Evolutionary conservation across 306 rosid species (phyloP).

Genomic region (Gynostemma pentaphyllum): DNA sequence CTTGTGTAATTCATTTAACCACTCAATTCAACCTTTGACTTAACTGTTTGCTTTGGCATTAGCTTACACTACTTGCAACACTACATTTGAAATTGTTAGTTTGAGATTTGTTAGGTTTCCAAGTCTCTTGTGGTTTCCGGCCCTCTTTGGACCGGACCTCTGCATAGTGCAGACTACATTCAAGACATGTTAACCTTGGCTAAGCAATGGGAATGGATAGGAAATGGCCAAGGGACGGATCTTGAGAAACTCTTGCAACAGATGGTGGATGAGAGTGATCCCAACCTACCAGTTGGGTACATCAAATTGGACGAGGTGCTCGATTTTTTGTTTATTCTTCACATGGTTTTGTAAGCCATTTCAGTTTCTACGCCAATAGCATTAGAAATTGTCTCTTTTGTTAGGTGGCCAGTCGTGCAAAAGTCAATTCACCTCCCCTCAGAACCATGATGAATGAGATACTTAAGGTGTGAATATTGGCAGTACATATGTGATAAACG

Average conservation of each 20-base stretch:
- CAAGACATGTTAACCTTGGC: constrained; percentile 65
- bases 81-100: neutral
- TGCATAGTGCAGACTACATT: constrained; percentile 51
- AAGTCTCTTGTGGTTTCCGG: constrained; percentile 63
- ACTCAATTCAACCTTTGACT: neutral
- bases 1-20: neutral
- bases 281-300: constrained; percentile 67
- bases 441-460: constrained; percentile 49
- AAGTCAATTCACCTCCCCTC: constrained; percentile 66
- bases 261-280: constrained; percentile 90
- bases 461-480: constrained; percentile 35
- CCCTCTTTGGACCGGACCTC: constrained; percentile 97
- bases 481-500: neutral
- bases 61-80: neutral
- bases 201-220: constrained; percentile 72
- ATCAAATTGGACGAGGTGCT: constrained; percentile 83
- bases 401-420: constrained; percentile 92
- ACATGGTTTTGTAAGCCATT: constrained; percentile 8
- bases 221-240: constrained; percentile 40
- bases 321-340: neutral
- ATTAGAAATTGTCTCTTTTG: neutral
- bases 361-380: neutral
- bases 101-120: constrained; percentile 34
- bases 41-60: neutral
- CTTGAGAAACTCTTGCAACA: constrained; percentile 61